Base-by-base conservation (phyloP, 257 asterid species). In the Ilex aquifolium region DNA sequence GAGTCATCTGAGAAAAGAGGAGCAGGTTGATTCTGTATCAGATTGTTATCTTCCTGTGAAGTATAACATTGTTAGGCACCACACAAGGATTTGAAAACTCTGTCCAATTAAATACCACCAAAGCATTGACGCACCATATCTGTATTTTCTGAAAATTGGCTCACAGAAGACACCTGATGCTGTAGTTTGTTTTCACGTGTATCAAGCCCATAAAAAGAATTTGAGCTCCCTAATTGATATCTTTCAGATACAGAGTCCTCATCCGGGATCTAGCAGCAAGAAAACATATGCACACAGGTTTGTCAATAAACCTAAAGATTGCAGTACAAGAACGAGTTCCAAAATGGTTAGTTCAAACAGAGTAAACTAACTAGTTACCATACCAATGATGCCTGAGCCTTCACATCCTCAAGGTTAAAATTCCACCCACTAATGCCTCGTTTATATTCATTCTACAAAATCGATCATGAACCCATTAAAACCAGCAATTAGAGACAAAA, bases 351-450 rank as follows among this genome's bases (percentile, higher is more conserved):
- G 8, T 4, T 36, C 5, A 8, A 36, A 36, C 42, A 36, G 42
- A 36, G 8, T 36, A 36, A 36, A 74, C 39, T 44, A 49, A 57
- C 29, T 53, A 48, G 50, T 16, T 32, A 57, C 31, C 32, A 31
- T 80, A 85, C 92, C 85, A 80, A 70, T 54, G 87, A 74, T 63
- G 92, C 92, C 71, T 85, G 88, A 40, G 83, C 86, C 77, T 82
- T 85, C 76, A 82, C 52, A 74, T 85, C 88, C 16, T 85, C 88
- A 71, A 85, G 80, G 72, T 85, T 75, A 69, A 85, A 85, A 69
- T 85, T 76, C 92, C 92, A 85, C 57, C 86, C 73, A 68, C 92
- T 85, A 61, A 85, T 82, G 66, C 86, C 92, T 39, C 88, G 84
- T 64, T 80, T 85, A 64, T 85, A 85, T 64, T 85, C 92, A 62